Percentiles rank a stretch among this genome's conserved stretches.
These are phyloP conservation scores for Cutaneotrichosporon daszewskae DNA, from an alignment of 1,284 basidiomycete species.

Conservation along the genomic window DNA sequence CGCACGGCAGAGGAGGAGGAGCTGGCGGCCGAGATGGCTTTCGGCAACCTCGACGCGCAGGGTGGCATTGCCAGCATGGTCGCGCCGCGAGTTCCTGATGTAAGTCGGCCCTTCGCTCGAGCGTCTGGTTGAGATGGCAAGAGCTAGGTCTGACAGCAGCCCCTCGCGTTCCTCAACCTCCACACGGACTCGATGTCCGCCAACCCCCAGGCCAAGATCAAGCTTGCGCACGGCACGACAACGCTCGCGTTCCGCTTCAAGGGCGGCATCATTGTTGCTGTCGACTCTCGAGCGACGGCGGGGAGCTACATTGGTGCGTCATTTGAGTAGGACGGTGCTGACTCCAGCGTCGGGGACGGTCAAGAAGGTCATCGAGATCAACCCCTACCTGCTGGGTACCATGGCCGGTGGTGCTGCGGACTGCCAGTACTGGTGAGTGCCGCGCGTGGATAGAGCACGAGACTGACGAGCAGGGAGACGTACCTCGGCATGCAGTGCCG, in stretches of 20 bases:
- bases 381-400: slow-evolving; percentile 94
- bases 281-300: slow-evolving; percentile 95
- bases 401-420: slow-evolving; percentile 96
- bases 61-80: slow-evolving; percentile 42
- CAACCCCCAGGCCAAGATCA: slow-evolving; percentile 89
- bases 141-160: slow-evolving; percentile 52
- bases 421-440: slow-evolving; percentile 49
- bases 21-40: slow-evolving; percentile 61
- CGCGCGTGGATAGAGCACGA: neutral
- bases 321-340: neutral
- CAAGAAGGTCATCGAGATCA: slow-evolving; percentile 99
- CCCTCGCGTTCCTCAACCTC: slow-evolving; percentile 76
- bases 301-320: slow-evolving; percentile 88
- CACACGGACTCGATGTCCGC: slow-evolving; percentile 85
- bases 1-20: slow-evolving; percentile 4
- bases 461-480: slow-evolving; percentile 66
- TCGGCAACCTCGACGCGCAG: slow-evolving; percentile 52
- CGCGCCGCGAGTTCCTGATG: slow-evolving; percentile 43
- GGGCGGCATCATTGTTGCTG: slow-evolving; percentile 95
- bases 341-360: slow-evolving; percentile 83
- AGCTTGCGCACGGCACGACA: slow-evolving; percentile 98
- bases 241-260: slow-evolving; percentile 95
- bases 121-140: too few relatives aligned
- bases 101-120: slow-evolving; percentile 25
- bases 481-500: slow-evolving; percentile 98